Percentiles rank a stretch among this genome's conserved stretches.
phyloP scores from a whole-genome alignment of 225 moss, liverwort and hornwort species.

The Sphagnum contortum region DNA sequence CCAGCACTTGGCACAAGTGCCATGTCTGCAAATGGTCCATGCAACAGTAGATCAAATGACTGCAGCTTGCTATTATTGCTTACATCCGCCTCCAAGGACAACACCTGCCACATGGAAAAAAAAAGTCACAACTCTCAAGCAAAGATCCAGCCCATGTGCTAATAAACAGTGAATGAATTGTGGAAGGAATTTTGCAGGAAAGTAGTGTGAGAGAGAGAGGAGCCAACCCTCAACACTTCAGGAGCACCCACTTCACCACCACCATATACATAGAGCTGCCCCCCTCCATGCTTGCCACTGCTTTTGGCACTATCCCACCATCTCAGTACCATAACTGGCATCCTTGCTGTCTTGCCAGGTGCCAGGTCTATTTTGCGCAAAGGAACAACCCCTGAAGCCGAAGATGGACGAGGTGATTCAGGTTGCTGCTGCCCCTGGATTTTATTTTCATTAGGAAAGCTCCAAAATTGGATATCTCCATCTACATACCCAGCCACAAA shows the following conservation, averaged over 20 bases:
- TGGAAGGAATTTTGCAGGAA: too few species aligned
- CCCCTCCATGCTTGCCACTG: slow-evolving; percentile 37
- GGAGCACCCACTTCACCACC: slow-evolving; percentile 80
- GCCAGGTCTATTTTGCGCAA: slow-evolving; percentile 58
- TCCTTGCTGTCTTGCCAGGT: slow-evolving; percentile 63
- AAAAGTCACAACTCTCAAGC: too few species aligned
- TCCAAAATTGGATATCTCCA: slow-evolving; percentile 89
- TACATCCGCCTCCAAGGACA: slow-evolving; percentile 56
- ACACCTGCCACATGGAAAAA: slow-evolving; percentile 23
- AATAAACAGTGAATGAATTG: too few species aligned
- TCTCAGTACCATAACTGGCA: slow-evolving; percentile 82
- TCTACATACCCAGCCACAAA: slow-evolving; percentile 77
- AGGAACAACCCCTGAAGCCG: slow-evolving; percentile 41
- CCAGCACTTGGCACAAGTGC: slow-evolving; percentile 56
- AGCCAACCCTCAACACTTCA: slow-evolving; percentile 72
- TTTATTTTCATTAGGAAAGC: slow-evolving; percentile 54
- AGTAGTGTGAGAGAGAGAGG: neutral
- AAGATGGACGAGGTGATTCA: slow-evolving; percentile 41
- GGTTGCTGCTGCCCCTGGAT: slow-evolving; percentile 38
- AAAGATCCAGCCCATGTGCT: too few species aligned
- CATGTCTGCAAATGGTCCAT: slow-evolving; percentile 85
- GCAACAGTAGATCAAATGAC: slow-evolving; percentile 60
- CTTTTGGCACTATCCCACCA: slow-evolving; percentile 72
- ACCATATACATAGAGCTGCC: slow-evolving; percentile 85
- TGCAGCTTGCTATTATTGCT: slow-evolving; percentile 28